Base-by-base conservation (phyloP, 768 basidiomycete genomes). In the Xerocomus brunneocitrinus region DNA sequence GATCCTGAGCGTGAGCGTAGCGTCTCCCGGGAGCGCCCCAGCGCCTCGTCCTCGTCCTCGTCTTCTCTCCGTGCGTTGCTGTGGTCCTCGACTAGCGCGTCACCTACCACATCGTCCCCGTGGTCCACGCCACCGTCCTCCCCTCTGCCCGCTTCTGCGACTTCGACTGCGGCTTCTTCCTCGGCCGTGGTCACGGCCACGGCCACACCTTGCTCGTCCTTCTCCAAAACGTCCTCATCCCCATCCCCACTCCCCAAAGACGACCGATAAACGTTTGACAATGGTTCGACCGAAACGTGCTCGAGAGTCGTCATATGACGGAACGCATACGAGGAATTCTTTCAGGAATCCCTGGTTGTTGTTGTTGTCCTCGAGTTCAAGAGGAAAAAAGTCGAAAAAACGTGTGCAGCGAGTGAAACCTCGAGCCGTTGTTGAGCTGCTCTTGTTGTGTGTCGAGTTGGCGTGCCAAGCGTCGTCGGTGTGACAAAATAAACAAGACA, bases 281-380 rank as follows among this genome's bases (percentile, higher is more conserved):
- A 44, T 54, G 56, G 57, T 48, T 57, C 56, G 56, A 63, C 52
- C 27, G 55, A 55, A 58, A 57, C 54, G 51, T 59, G 60, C 14
- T 70, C 58, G 57, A 60, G 46, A 41, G 64, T 57, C 35, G 68
- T 70, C 67, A 68, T 70, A 47, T 31, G 36, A 22, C 52, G 32
- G 49, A 50, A 47, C 24, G 44, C 68, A 69, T 66, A 53, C 45
- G 39, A 43, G 24, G 30, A 19, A 48, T 47, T 39, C 35, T 28
- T 52, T 48, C 22, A 35, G 14, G 39, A 25, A 51, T 16, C 28
- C 34, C 31, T 32, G 10, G 31, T 4, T 19, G 19, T 32, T 32
- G 10, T 32, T 32, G 31, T 32, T 32, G 12, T 10, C 31, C 31
- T 32, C 31, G 31, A 12, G 31, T 19, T 32, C 8, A 9, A 32